Evolutionary conservation across 371 early-diverging fungal genomes (phyloP).

Genomic region (Syncephalastrum racemosum): DNA sequence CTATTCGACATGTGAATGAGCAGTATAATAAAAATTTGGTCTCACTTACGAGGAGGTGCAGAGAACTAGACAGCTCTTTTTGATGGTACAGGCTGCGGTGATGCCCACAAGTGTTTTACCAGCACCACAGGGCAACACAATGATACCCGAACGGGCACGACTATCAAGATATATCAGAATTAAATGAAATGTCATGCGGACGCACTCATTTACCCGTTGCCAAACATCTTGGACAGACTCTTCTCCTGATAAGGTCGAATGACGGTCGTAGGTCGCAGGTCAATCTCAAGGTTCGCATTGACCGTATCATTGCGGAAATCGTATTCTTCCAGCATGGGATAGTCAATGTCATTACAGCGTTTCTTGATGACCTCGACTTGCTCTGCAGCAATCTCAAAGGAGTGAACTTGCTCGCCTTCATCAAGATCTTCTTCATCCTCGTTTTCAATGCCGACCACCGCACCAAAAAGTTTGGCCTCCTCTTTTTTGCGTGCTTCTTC

Average conservation of each 20-base stretch:
- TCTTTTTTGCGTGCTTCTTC: constrained; percentile 37
- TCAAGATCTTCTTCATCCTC: constrained; percentile 74
- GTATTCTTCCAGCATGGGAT: constrained; percentile 99
- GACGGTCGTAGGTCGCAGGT: constrained; percentile 94
- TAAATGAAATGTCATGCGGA: neutral
- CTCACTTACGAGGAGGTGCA: constrained; percentile 86
- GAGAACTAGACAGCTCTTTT: constrained; percentile 94
- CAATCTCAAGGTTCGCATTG: constrained; percentile 90
- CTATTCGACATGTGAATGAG: constrained; percentile 17
- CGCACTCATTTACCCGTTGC: constrained; percentile 67
- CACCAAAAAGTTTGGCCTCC: constrained; percentile 57
- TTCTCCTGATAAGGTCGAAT: constrained; percentile 99
- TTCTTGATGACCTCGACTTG: constrained; percentile 91
- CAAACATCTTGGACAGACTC: constrained; percentile 99
- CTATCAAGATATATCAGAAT: constrained; percentile 27
- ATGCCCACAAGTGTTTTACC: constrained; percentile 99
- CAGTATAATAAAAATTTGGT: neutral
- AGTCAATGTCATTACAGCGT: constrained; percentile 94
- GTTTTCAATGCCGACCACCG: constrained; percentile 59
- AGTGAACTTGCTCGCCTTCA: constrained; percentile 71
- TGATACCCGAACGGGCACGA: constrained; percentile 98
- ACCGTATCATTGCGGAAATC: constrained; percentile 95
- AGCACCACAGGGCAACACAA: constrained; percentile 99
- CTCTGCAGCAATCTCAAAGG: constrained; percentile 85
- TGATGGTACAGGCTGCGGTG: constrained; percentile 98